Base-by-base conservation (phyloP, 2,329 filamentous ascomycete species). In the Clarireedia paspali region DNA sequence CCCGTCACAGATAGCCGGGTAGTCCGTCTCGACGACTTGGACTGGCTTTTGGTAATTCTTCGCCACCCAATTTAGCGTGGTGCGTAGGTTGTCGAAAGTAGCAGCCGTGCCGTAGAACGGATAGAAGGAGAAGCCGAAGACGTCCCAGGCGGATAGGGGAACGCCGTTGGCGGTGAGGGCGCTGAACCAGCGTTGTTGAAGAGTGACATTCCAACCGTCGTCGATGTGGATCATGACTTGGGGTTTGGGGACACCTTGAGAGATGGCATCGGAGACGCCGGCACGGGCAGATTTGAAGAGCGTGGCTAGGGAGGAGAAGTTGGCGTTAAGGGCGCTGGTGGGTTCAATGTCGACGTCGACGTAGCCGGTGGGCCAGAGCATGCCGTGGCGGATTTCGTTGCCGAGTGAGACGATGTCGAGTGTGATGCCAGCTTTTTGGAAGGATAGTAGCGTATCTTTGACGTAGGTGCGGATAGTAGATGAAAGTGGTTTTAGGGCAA, bases 151-250 rank as follows among this genome's bases (percentile, higher is more conserved):
- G 6, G 72, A 70, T 2, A 82, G 71, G 1, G 73, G 72, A 2
- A 79, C 81, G 14, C 73, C 71, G n/a, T 70, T 75, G 0, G 84
- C 73, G 0, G 84, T 75, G 3, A 74, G 72, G n/a, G 77, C 77
- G 68, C 87, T 88, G 70, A 81, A 88, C 73, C 77, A 84, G 6
- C 65, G 59, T 58, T 84, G 72, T 67, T 89, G 85, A 3, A 80
- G 77, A 2, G 72, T 75, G 77, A 81, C 83, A 60, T 86, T 78
- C 84, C 85, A 90, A 12, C 86, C 85, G 66, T 87, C 83, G 66
- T 89, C 85, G 2, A 89, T 77, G 65, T 89, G 87, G 44, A 89
- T 80, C 81, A 89, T 83, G 66, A 89, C 85, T 66, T 84, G 79
- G 1, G 85, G 83, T 61, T 79, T 78, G 38, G 67, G 69, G 9